Conservation (phyloP, 202 grass and related monocot genomes). For the Setaria italica region DNA sequence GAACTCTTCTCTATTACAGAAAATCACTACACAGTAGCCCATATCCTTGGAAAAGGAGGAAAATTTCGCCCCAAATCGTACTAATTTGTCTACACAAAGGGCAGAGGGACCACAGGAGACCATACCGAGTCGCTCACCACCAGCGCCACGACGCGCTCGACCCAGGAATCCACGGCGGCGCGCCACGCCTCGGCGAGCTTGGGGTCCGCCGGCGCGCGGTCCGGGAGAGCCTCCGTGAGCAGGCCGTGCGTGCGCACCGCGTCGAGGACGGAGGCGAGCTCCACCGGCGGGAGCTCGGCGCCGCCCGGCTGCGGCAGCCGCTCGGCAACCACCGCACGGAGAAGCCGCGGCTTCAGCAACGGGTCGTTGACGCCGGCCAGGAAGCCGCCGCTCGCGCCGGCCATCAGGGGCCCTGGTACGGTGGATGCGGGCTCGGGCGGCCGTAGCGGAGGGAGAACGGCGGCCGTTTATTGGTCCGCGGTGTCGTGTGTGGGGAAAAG, state of each 20-base stretch:
- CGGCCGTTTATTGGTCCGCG: background rate
- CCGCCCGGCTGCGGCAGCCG: constrained; percentile 49
- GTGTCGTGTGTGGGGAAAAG: background rate
- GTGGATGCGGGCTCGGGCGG: background rate
- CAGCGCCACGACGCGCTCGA: constrained; percentile 55
- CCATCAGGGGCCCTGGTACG: constrained; percentile 21
- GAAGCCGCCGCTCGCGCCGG: constrained; percentile 32
- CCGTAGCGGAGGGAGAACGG: background rate
- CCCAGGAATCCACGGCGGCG: constrained; percentile 69
- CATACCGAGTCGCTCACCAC: constrained; percentile 66
- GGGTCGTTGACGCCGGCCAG: constrained; percentile 57
- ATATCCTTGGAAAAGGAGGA: background rate
- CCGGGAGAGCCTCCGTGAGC: constrained; percentile 55
- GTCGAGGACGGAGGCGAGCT: constrained; percentile 59
- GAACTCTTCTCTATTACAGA: background rate
- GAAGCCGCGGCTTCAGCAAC: constrained; percentile 65
- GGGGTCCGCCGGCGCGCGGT: background rate
- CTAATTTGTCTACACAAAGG: background rate
- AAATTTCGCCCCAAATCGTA: background rate
- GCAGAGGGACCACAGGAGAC: background rate
- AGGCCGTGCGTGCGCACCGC: constrained; percentile 68
- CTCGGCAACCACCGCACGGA: constrained; percentile 65
- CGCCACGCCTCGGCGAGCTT: constrained; percentile 77
- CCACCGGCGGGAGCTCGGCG: constrained; percentile 42
- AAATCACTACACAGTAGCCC: background rate